Evolutionary conservation across 1,139 yeast genomes (phyloP), one percentile per base, ranked within the genome.

Genomic region (Blastobotrys elegans): DNA sequence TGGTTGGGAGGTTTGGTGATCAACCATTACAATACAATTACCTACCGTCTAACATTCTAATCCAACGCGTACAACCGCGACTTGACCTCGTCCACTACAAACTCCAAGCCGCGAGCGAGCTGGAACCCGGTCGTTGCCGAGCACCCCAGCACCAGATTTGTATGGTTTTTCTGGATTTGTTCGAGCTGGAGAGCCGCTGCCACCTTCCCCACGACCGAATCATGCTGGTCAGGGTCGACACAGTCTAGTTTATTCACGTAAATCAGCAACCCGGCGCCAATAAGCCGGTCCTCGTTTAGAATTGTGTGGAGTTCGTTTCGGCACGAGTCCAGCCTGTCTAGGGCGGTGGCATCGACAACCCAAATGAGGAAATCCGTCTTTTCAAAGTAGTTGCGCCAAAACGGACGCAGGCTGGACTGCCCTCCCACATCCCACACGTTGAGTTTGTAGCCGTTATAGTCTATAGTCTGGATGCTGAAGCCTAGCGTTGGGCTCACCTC

Each of bases 351-450:
- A 65, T 92, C 97, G 10, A 90, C 76, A n/a, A 90, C 96, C 97
- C 97, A 90, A n/a, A 90, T 67, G 22, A 90, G 72, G 13, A 80
- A 77, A 58, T 90, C 92, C 5, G 96, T 85, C 56, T 79, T 80
- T 54, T 89, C 97, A 61, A 85, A 89, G 66, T 89, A 88, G 66
- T 89, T 89, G 50, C 86, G 80, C 97, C 97, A 88, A 63, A 88
- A 88, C 18, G 87, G 80, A 41, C 96, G 72, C 43, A 88, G 68
- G 16, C 86, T 76, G 13, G 76, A 70, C 63, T 89, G 96, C 0
- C 97, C 97, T 2, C 97, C 97, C 10, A 89, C 80, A 61, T 88
- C 97, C 97, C 69, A 80, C 64, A 68, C 58, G 41, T 70, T 69
- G 33, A 72, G 56, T 36, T 63, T 66, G 70, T 76, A 66, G 63